Conservation (phyloP, 768 basidiomycete genomes). For the Amanita pseudoporphyria region DNA sequence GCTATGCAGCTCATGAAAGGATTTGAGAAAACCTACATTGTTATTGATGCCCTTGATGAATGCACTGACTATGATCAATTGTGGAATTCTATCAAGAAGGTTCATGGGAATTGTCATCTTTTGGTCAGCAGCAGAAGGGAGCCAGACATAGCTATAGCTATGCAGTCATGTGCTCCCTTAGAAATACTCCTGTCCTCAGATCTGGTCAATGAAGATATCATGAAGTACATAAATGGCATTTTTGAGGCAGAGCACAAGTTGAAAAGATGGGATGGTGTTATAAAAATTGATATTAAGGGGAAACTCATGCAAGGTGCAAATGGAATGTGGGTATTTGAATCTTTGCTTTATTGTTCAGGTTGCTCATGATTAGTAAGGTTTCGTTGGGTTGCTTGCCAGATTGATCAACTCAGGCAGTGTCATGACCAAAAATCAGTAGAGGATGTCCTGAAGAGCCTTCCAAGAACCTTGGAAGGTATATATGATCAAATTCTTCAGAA, state of each 20-base stretch:
- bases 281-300: neutral
- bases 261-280: neutral
- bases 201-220: neutral
- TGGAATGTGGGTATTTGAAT: neutral
- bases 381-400: conserved; percentile 15
- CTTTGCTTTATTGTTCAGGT: neutral
- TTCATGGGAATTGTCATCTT: too few species aligned
- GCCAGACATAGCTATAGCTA: neutral
- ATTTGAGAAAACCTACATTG: too few species aligned
- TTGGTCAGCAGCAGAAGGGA: neutral
- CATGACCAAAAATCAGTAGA: conserved; percentile 7
- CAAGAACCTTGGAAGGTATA: too few species aligned
- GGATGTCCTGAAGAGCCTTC: conserved; percentile 12
- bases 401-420: conserved; percentile 12
- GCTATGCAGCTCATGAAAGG: neutral
- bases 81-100: conserved; percentile 3
- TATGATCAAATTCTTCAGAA: too few species aligned
- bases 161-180: neutral
- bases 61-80: neutral
- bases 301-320: neutral
- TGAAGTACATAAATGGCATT: neutral
- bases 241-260: neutral
- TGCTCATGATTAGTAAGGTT: conserved; percentile 12
- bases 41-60: conserved; percentile 3
- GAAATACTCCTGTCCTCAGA: neutral